phyloP scores from a whole-genome alignment of 2,329 filamentous ascomycete species.

The Fusarium tjaetaba region DNA sequence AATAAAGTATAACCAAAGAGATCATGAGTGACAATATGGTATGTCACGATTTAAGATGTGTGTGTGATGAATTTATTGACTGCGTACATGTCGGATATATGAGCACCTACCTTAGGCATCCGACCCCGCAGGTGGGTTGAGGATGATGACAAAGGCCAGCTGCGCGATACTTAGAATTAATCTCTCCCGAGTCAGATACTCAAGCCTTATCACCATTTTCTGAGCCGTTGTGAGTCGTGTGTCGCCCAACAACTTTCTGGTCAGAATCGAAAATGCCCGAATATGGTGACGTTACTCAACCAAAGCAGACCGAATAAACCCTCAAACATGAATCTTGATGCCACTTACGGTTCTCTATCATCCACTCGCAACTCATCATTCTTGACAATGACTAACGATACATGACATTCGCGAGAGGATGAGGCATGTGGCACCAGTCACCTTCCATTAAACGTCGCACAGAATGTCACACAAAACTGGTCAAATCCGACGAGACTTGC shows the following conservation, averaged over 20 bases:
- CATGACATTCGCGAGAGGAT: neutral
- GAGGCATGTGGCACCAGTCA: conserved; percentile 33
- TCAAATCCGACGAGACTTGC: conserved; percentile 9
- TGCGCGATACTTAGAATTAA: neutral
- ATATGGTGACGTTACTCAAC: neutral
- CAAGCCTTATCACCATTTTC: neutral
- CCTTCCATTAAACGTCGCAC: conserved; percentile 14
- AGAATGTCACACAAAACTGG: conserved; percentile 19
- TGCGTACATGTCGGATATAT: neutral
- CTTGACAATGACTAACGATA: neutral
- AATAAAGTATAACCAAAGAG: no score
- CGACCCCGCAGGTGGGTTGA: neutral
- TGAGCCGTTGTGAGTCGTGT: conserved; percentile 5
- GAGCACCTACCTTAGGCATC: neutral
- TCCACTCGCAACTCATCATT: conserved; percentile 3
- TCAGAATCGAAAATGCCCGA: neutral
- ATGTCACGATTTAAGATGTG: neutral
- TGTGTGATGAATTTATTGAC: neutral
- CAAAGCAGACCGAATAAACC: neutral
- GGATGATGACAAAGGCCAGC: neutral
- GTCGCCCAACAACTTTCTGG: neutral
- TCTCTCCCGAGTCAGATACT: conserved; percentile 5
- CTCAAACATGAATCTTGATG: neutral
- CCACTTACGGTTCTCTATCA: neutral
- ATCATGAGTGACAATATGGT: neutral